These are phyloP conservation scores for Pugionium cornutum DNA, from an alignment of 345 rosid species.

Conservation along the genomic window DNA sequence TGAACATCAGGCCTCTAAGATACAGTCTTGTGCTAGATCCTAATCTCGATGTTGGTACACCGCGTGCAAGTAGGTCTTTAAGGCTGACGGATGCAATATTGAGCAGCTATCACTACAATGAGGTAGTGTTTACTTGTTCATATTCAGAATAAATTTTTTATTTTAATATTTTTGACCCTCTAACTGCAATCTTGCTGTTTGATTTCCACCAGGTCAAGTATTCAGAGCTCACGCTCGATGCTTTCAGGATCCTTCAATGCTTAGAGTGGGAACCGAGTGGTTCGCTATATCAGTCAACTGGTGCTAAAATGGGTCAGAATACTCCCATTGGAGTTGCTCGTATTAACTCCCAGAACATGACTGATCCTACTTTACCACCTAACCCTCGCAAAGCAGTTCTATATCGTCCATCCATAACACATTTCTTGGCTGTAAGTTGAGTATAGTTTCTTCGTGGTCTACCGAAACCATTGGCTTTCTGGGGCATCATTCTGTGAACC, in stretches of 20 bases:
- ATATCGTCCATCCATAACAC: slow-evolving; percentile 83
- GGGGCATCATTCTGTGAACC: slow-evolving; percentile 22
- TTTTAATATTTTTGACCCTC: not conserved
- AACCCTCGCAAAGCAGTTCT: slow-evolving; percentile 87
- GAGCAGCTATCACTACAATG: slow-evolving; percentile 82
- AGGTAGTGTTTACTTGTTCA: slow-evolving; percentile 54
- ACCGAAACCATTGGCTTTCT: not conserved
- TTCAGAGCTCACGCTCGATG: slow-evolving; percentile 92
- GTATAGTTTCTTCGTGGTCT: not conserved
- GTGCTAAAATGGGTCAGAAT: slow-evolving; percentile 56
- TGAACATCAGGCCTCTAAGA: slow-evolving; percentile 95
- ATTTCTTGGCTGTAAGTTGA: slow-evolving; percentile 82
- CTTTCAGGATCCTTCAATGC: slow-evolving; percentile 97
- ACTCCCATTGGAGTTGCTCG: slow-evolving; percentile 60
- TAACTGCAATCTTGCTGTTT: slow-evolving; percentile 16
- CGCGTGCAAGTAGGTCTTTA: slow-evolving; percentile 56
- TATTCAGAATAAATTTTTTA: slow-evolving; percentile 1
- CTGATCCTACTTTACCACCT: slow-evolving; percentile 88
- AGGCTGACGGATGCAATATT: slow-evolving; percentile 81
- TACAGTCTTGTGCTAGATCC: slow-evolving; percentile 84
- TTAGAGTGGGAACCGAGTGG: slow-evolving; percentile 99
- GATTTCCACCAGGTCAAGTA: slow-evolving; percentile 68
- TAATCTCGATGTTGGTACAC: slow-evolving; percentile 59
- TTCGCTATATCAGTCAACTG: slow-evolving; percentile 66
- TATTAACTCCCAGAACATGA: slow-evolving; percentile 58